Evolutionary conservation across 2,329 filamentous ascomycete species (phyloP).

Genomic region (Phialocephala sp.): DNA sequence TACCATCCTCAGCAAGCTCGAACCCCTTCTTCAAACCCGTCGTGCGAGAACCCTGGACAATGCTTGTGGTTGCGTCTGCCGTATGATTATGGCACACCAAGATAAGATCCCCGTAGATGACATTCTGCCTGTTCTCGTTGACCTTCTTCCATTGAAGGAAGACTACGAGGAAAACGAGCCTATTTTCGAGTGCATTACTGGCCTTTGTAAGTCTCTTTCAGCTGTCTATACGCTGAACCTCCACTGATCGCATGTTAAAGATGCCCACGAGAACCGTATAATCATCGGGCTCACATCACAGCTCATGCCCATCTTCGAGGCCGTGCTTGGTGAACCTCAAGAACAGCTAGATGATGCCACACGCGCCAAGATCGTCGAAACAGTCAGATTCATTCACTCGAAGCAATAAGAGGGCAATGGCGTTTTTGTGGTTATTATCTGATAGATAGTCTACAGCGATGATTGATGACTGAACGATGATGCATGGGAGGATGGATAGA

Average conservation of each 20-base stretch:
- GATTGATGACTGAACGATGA: conserved; percentile 33
- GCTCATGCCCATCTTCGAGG: conserved; percentile 73
- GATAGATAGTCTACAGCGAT: conserved; percentile 19
- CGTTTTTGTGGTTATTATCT: conserved; percentile 29
- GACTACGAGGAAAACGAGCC: conserved; percentile 97
- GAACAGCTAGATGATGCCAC: conserved; percentile 79
- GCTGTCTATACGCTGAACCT: neutral
- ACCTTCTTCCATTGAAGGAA: conserved; percentile 84
- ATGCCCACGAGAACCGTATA: conserved; percentile 71
- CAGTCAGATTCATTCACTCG: conserved; percentile 53
- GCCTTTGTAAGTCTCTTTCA: conserved; percentile 69
- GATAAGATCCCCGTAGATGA: conserved; percentile 80
- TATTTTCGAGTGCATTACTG: conserved; percentile 87
- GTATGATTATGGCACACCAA: conserved; percentile 92
- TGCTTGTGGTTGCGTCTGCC: conserved; percentile 85
- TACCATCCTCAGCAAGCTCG: conserved; percentile 82
- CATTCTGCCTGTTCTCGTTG: conserved; percentile 80
- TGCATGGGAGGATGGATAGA: conserved; percentile 16
- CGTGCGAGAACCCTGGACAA: conserved; percentile 90
- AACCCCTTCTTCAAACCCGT: conserved; percentile 78
- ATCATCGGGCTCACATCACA: conserved; percentile 73
- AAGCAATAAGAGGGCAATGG: conserved; percentile 39
- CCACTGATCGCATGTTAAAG: conserved; percentile 43
- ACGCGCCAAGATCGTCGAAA: conserved; percentile 67
- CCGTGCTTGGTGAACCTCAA: conserved; percentile 73